These are phyloP conservation scores for Ambrosia trifida DNA, from an alignment of 129 eudicot species.

Conservation along the genomic window DNA sequence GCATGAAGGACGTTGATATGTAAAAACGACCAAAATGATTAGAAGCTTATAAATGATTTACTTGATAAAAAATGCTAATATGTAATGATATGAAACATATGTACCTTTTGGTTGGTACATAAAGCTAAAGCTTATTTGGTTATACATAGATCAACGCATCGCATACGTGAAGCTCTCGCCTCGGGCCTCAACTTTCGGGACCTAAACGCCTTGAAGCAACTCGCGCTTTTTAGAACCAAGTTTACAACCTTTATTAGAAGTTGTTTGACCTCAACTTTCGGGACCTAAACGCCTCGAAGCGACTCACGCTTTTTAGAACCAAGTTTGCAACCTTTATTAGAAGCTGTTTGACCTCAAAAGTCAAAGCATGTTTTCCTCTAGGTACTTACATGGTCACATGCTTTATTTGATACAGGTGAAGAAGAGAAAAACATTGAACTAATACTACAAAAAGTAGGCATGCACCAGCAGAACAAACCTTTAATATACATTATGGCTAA, in stretches of 20 bases:
- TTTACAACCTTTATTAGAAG: constrained; percentile 3
- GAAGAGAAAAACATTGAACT: constrained; percentile 64
- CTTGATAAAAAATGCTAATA: too few species aligned
- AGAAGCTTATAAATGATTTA: too few species aligned
- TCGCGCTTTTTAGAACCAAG: not conserved
- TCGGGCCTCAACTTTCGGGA: too few species aligned
- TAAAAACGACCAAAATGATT: too few species aligned
- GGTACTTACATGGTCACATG: constrained; percentile 13
- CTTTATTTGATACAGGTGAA: constrained; percentile 47
- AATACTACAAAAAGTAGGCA: constrained; percentile 41
- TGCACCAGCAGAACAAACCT: constrained; percentile 32
- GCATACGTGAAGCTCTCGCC: too few species aligned
- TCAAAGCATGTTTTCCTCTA: not conserved
- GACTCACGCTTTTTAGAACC: not conserved
- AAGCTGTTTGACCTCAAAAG: constrained; percentile 5
- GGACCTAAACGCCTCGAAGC: not conserved
- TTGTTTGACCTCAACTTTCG: not conserved
- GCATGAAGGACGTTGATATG: too few species aligned
- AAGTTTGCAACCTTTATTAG: constrained; percentile 4
- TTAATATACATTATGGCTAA: constrained; percentile 46
- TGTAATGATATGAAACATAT: too few species aligned
- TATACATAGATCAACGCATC: too few species aligned
- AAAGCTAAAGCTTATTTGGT: too few species aligned
- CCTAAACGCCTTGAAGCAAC: too few species aligned
- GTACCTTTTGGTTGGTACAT: too few species aligned